Percentiles rank a stretch among this genome's conserved stretches.
These are phyloP conservation scores for Cryptococcus jaspeensis DNA, from an alignment of 1,284 basidiomycete species.

Conservation along the genomic window DNA sequence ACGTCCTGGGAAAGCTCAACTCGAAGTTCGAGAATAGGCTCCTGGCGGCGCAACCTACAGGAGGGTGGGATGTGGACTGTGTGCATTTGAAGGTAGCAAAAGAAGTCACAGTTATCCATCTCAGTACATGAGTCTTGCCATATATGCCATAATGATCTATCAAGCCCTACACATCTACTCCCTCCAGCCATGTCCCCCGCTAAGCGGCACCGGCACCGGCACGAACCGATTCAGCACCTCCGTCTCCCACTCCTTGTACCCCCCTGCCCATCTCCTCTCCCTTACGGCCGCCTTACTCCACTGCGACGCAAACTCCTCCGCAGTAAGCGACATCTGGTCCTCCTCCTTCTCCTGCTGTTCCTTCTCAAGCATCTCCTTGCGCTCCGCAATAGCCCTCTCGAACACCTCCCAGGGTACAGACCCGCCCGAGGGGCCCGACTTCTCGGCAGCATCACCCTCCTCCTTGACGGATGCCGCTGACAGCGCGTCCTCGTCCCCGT, in stretches of 20 bases:
- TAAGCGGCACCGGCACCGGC: slow-evolving; percentile 33
- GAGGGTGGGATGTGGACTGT: slow-evolving; percentile 33
- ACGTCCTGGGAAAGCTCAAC: slow-evolving; percentile 17
- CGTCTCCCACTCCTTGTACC: slow-evolving; percentile 47
- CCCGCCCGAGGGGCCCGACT: slow-evolving; percentile 27
- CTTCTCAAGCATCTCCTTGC: slow-evolving; percentile 39
- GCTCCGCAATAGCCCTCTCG: slow-evolving; percentile 59
- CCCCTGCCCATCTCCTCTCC: slow-evolving; percentile 46
- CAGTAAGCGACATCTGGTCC: slow-evolving; percentile 42
- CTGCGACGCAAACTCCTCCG: slow-evolving; percentile 29
- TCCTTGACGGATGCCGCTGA: slow-evolving; percentile 3
- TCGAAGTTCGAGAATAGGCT: slow-evolving; percentile 15
- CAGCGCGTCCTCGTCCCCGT: slow-evolving; percentile 35
- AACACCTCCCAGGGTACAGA: slow-evolving; percentile 82
- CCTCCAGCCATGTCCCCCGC: slow-evolving; percentile 16
- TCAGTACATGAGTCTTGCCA: slow-evolving; percentile 1
- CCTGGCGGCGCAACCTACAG: slow-evolving; percentile 26
- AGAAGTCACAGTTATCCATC: slow-evolving; percentile 18
- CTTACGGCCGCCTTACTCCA: slow-evolving; percentile 57
- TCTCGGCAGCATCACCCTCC: background rate
- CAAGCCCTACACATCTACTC: background rate
- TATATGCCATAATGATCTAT: slow-evolving; percentile 4
- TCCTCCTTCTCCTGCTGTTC: slow-evolving; percentile 54
- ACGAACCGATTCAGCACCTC: slow-evolving; percentile 45
- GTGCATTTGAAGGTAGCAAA: slow-evolving; percentile 41